These are phyloP conservation scores for Elaeagnus macrophylla DNA, from an alignment of 306 rosid genomes.

Conservation along the genomic window DNA sequence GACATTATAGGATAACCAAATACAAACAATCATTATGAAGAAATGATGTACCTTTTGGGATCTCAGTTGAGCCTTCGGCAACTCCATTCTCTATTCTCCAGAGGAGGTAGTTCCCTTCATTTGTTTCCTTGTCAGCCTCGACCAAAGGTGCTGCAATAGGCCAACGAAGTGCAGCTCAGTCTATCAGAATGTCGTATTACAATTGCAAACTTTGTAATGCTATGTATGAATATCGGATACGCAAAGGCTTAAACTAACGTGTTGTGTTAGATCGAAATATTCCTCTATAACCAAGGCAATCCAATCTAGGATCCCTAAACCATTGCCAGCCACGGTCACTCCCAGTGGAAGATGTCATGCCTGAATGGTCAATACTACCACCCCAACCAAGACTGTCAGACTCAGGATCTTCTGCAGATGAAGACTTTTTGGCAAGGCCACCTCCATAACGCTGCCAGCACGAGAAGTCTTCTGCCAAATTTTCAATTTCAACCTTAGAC, in stretches of 20 bases:
- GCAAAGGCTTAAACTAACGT: constrained; percentile 45
- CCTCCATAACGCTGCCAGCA: constrained; percentile 88
- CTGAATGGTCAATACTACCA: constrained; percentile 45
- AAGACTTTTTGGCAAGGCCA: constrained; percentile 31
- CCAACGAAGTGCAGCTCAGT: constrained; percentile 4
- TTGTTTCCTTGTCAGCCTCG: constrained; percentile 71
- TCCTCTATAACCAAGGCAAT: constrained; percentile 82
- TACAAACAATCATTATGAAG: too few relatives aligned
- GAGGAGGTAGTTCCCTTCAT: constrained; percentile 53
- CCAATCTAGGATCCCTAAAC: constrained; percentile 82
- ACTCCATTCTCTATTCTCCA: constrained; percentile 84
- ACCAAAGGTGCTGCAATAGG: constrained; percentile 67
- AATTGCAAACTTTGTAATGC: background rate
- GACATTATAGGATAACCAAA: background rate
- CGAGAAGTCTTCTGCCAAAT: constrained; percentile 48
- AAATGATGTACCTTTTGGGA: constrained; percentile 56
- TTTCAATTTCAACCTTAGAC: constrained; percentile 91
- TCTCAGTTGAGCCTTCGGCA: constrained; percentile 88
- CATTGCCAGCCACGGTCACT: constrained; percentile 66
- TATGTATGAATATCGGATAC: constrained; percentile 9
- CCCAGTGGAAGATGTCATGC: constrained; percentile 50
- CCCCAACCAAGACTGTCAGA: constrained; percentile 86
- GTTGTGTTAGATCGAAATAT: constrained; percentile 59
- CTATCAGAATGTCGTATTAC: background rate
- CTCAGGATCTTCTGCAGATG: constrained; percentile 62